Base-by-base conservation (phyloP, 2,329 filamentous ascomycete genomes). In the Aspergillus proliferans region DNA sequence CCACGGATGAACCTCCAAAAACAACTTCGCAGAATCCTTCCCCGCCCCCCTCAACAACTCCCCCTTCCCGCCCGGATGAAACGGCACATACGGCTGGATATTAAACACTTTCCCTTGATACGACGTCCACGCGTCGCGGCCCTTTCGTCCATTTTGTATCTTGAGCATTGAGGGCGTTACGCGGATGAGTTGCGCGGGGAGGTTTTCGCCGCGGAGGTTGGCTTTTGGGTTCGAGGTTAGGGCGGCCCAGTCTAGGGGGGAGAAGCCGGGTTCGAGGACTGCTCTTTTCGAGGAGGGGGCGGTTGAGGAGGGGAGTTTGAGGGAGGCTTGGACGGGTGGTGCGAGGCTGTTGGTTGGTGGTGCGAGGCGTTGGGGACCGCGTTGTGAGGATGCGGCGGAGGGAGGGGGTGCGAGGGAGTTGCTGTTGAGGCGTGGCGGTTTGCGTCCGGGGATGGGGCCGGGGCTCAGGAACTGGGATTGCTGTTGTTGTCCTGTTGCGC, bases 71-170 rank as follows among this genome's bases (percentile, higher is more conserved):
- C 93, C 93, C 0, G 93, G 93, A 67, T 98, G 93, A 65, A 90
- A 98, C 1, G 87, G 84, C 33, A 90, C 66, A 65, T 97, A 98
- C 0, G 92, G 89, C 0, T 85, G 86, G 50, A 98, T 85, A 63
- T 97, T 97, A 72, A 97, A 98, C 24, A 97, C 92, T 61, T 87
- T 87, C 1, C 92, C 91, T 52, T 88, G 86, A 52, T 95, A 85
- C 1, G 83, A 87, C 52, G 87, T 94, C 93, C 93, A 98, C 0
- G 91, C 89, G 61, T 95, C 88, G 53, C 81, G 84, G 7, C 89
- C 89, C 64, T 86, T 87, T 26, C 92, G 82, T 0, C 92, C 92
- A 36, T 87, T 94, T 70, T 89, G 84, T 36, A 75, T 71, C 65
- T 85, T 86, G 10, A 98, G 77, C 78, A 88, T 82, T 4, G 84